Evolutionary conservation across 495 filamentous ascomycete species (phyloP).

Genomic region (Venustampulla echinocandica): DNA sequence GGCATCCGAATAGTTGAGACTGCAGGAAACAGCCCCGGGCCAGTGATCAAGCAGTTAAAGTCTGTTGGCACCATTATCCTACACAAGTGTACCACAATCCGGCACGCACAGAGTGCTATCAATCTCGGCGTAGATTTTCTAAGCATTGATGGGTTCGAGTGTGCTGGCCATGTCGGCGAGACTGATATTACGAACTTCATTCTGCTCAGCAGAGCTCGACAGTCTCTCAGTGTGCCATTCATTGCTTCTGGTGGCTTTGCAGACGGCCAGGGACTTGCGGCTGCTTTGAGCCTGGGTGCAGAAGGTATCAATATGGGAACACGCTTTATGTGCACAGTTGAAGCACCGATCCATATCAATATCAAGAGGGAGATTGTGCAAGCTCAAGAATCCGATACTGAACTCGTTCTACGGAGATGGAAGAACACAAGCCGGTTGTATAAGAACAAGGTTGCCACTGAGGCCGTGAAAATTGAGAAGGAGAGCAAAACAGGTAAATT

Average conservation of each 20-base stretch:
- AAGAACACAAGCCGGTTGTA: constrained; percentile 85
- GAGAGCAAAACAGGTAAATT: constrained; percentile 87
- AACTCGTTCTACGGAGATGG: constrained; percentile 83
- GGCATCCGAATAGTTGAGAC: constrained; percentile 94
- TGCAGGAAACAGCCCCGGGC: constrained; percentile 87
- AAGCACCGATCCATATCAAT: constrained; percentile 85
- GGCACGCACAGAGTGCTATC: constrained; percentile 84
- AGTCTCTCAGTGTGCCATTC: constrained; percentile 79
- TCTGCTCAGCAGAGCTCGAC: constrained; percentile 74
- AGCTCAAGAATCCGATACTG: constrained; percentile 83
- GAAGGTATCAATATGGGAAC: constrained; percentile 97
- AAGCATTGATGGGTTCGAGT: constrained; percentile 95
- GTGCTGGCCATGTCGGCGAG: constrained; percentile 93
- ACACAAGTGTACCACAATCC: constrained; percentile 96
- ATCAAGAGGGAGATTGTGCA: constrained; percentile 89
- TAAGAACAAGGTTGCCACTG: constrained; percentile 75
- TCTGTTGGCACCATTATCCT: constrained; percentile 66
- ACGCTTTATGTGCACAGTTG: constrained; percentile 86
- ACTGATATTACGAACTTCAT: constrained; percentile 97
- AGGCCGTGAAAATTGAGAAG: constrained; percentile 73
- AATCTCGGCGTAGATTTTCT: constrained; percentile 96
- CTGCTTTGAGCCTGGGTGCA: constrained; percentile 82
- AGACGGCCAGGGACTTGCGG: constrained; percentile 88
- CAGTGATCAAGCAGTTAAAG: constrained; percentile 85
- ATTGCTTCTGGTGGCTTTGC: constrained; percentile 95